Evolutionary conservation across 2,329 filamentous ascomycete genomes (phyloP).

Genomic region (Ceratocystis harringtonii): DNA sequence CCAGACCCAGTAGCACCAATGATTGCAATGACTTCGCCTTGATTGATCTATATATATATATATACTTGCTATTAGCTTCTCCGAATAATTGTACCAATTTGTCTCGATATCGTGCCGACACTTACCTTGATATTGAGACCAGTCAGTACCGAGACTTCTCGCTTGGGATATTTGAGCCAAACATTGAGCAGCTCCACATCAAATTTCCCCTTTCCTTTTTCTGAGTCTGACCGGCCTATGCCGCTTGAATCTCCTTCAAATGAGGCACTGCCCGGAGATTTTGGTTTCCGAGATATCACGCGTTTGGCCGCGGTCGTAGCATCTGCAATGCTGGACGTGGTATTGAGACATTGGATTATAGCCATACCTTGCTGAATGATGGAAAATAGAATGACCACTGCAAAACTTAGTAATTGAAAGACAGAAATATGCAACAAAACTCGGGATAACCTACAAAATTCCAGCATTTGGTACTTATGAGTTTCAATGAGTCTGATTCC

Average conservation of each 20-base stretch:
- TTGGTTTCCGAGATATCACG: constrained; percentile 25
- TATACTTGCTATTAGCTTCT: background rate
- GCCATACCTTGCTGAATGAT: constrained; percentile 17
- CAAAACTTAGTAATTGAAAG: background rate
- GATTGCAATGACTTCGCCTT: constrained; percentile 17
- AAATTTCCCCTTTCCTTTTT: background rate
- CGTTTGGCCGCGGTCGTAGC: constrained; percentile 44
- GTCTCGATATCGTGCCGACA: background rate
- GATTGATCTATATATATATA: constrained; percentile 13
- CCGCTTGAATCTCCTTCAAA: background rate
- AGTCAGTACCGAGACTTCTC: constrained; percentile 13
- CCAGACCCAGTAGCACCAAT: constrained; percentile 19
- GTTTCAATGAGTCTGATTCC: constrained; percentile 13
- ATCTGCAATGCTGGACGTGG: constrained; percentile 49
- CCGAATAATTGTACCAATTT: background rate
- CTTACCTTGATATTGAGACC: constrained; percentile 17
- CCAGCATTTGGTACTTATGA: constrained; percentile 15
- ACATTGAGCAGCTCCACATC: constrained; percentile 17
- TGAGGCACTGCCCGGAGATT: background rate
- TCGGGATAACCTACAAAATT: constrained; percentile 15
- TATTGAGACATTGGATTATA: constrained; percentile 47
- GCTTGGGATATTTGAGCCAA: constrained; percentile 18
- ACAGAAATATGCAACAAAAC: background rate
- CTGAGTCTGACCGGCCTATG: background rate
- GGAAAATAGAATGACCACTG: constrained; percentile 18